Base-by-base conservation (phyloP, 192 early-diverging fungal genomes). In the Glomus cerebriforme region DNA sequence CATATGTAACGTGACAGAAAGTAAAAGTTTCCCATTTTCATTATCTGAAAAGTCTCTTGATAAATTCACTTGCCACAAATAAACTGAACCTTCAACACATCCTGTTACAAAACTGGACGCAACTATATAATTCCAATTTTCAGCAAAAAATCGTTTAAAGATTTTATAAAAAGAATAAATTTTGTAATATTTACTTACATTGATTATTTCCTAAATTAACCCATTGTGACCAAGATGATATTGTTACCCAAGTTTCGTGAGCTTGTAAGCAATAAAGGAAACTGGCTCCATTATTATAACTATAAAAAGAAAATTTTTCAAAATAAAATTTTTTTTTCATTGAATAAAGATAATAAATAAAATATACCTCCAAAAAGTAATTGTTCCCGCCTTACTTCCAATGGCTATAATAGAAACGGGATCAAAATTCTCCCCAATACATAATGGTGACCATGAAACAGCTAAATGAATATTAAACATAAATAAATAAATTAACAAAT, bases 361-460 rank as follows among this genome's bases (percentile, higher is more conserved):
- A 60, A 7, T 39, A 1, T 75, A 37, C 29, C 60, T 78, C 77
- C 77, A 78, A 19, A 78, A 78, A 29, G 77, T 69, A 59, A 78
- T 24, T 9, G 29, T 78, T 6, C 77, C 77, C 59, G 45, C 77
- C 35, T 78, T 78, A 69, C 77, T 78, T 32, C 77, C 77, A 7
- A 78, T 3, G 27, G 77, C 77, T 34, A 78, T 78, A 9, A 67
- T 43, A 8, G 77, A 78, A 45, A 78, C 58, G 17, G 47, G 29
- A 54, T 59, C n/a, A 69, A 34, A 65, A 27, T 35, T 27, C 32
- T 58, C 31, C 39, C 31, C 12, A 59, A 78, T 54, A 35, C 66
- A 78, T 58, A 62, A 59, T 13, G 77, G 66, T 54, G 77, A 68
- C 77, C 77, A 78, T 15, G 77, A 29, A 32, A 68, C 29, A 9